Evolutionary conservation across 495 filamentous ascomycete genomes (phyloP).

Genomic region (Recurvomyces mirabilis): DNA sequence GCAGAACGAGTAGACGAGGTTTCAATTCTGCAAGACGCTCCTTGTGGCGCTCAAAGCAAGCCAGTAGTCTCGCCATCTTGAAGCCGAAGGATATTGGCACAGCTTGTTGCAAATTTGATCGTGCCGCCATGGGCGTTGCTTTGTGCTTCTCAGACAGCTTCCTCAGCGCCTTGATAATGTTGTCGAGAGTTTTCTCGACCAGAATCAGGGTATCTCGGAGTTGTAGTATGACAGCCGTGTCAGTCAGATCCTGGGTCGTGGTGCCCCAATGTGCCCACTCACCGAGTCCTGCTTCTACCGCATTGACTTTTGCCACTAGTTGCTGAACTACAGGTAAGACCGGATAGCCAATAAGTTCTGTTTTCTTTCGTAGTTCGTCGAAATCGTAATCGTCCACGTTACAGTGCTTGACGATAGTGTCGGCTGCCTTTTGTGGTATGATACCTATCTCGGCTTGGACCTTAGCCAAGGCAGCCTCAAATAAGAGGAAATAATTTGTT

Average conservation of each 20-base stretch:
- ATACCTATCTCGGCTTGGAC: constrained; percentile 21
- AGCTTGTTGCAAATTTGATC: constrained; percentile 21
- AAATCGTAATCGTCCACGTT: constrained; percentile 13
- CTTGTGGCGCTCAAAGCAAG: constrained; percentile 19
- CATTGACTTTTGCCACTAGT: constrained; percentile 18
- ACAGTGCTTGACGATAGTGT: constrained; percentile 22
- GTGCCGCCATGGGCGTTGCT: constrained; percentile 17
- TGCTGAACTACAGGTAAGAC: constrained; percentile 20
- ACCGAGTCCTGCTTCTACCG: constrained; percentile 16
- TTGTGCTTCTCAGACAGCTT: constrained; percentile 16
- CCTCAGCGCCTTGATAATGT: constrained; percentile 6
- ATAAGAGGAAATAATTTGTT: constrained; percentile 20
- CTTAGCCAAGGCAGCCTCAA: constrained; percentile 22
- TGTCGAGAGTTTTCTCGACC: constrained; percentile 7
- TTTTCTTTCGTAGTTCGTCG: constrained; percentile 17
- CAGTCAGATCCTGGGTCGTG: constrained; percentile 22
- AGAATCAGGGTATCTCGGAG: constrained; percentile 17
- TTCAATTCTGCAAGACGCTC: constrained; percentile 12
- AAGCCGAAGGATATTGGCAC: constrained; percentile 23
- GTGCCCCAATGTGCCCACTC: constrained; percentile 24
- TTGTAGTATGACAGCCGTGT: constrained; percentile 19
- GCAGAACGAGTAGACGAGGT: constrained; percentile 19
- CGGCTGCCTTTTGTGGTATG: constrained; percentile 21
- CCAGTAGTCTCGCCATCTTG: constrained; percentile 21
- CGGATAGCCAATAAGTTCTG: constrained; percentile 22